Conservation (phyloP, 164 flowering plant genomes). For the Aristolochia californica region DNA sequence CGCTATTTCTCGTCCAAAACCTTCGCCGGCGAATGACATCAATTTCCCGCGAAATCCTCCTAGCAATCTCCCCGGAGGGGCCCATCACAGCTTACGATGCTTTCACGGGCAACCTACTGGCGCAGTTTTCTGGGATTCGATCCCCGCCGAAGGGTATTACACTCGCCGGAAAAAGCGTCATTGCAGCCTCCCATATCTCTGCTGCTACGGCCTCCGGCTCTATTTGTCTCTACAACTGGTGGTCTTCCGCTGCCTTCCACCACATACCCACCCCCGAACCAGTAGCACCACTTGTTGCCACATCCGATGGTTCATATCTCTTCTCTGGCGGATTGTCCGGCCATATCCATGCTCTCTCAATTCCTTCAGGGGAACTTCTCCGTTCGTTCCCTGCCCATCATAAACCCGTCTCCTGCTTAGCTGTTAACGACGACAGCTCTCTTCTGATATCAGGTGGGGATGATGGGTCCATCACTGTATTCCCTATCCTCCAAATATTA, state of each 20-base stretch:
- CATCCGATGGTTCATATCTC: slow-evolving; percentile 29
- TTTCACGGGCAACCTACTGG: slow-evolving; percentile 9
- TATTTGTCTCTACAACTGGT: slow-evolving; percentile 14
- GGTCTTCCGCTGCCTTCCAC: slow-evolving; percentile 15
- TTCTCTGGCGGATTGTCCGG: slow-evolving; percentile 51
- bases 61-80: slow-evolving; percentile 20
- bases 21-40: neutral
- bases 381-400: slow-evolving; percentile 24
- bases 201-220: slow-evolving; percentile 8
- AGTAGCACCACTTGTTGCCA: slow-evolving; percentile 34
- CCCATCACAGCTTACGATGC: slow-evolving; percentile 16
- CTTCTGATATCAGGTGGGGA: slow-evolving; percentile 21
- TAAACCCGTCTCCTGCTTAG: slow-evolving; percentile 22
- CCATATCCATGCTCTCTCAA: slow-evolving; percentile 18
- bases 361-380: slow-evolving; percentile 26
- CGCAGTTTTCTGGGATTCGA: slow-evolving; percentile 12
- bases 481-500: slow-evolving; percentile 15
- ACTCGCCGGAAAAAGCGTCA: slow-evolving; percentile 22
- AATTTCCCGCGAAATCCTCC: slow-evolving; percentile 21
- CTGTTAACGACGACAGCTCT: slow-evolving; percentile 19
- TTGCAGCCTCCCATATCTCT: slow-evolving; percentile 38
- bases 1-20: no score
- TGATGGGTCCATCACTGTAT: slow-evolving; percentile 14
- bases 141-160: slow-evolving; percentile 25
- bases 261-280: slow-evolving; percentile 41